Percentiles rank a stretch among this genome's conserved stretches.
These are phyloP conservation scores for Bauhinia variegata DNA, from an alignment of 306 rosid genomes.

Conservation along the genomic window DNA sequence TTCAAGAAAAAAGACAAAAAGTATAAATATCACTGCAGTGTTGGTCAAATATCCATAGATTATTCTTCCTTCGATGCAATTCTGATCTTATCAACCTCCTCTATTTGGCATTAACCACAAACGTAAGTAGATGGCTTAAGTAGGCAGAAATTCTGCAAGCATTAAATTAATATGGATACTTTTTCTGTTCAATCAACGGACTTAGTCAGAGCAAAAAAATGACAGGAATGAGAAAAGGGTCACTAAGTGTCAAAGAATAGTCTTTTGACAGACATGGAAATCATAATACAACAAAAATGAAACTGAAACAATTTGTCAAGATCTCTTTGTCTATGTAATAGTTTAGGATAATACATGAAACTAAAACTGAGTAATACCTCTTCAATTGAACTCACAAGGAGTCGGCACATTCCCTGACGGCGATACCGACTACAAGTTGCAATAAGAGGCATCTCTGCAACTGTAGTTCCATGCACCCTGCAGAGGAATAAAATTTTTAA, in stretches of 20 bases:
- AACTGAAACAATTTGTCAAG: constrained; percentile 1
- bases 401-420: constrained; percentile 97
- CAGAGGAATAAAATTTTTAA: constrained; percentile 31
- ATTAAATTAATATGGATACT: too few species aligned
- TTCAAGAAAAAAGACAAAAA: too few species aligned
- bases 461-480: constrained; percentile 87
- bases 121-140: too few species aligned
- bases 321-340: constrained; percentile 15
- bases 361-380: constrained; percentile 57
- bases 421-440: constrained; percentile 91
- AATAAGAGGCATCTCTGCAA: constrained; percentile 98
- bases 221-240: background rate
- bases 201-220: too few species aligned
- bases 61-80: too few species aligned
- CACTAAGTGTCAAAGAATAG: background rate
- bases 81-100: too few species aligned
- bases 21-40: too few species aligned
- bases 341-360: constrained; percentile 28
- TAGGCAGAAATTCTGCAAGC: too few species aligned
- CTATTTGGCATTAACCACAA: too few species aligned
- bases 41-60: too few species aligned
- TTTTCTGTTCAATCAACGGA: too few species aligned
- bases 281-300: background rate
- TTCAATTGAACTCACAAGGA: constrained; percentile 77
- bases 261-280: constrained; percentile 17